These are phyloP conservation scores for Malassezia pachydermatis DNA, from an alignment of 1,284 basidiomycete species.

Conservation along the genomic window DNA sequence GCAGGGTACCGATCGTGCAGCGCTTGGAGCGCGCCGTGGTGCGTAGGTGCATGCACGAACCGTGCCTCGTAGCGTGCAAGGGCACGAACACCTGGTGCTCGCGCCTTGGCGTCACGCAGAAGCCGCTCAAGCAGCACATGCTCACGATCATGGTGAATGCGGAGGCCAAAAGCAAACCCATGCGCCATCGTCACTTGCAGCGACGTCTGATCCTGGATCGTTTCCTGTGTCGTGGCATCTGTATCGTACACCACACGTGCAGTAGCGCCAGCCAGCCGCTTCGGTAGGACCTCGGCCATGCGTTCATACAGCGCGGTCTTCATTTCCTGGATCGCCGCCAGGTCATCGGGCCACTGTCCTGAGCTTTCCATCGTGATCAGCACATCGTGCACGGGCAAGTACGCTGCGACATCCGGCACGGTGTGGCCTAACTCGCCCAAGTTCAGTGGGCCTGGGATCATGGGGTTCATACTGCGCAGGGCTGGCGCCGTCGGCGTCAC, in stretches of 20 bases:
- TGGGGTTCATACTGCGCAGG: slow-evolving; percentile 72
- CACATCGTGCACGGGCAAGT: slow-evolving; percentile 51
- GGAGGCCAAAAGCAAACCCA: slow-evolving; percentile 75
- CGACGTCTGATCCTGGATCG: slow-evolving; percentile 58
- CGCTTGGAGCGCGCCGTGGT: slow-evolving; percentile 72
- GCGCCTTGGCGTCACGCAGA: slow-evolving; percentile 48
- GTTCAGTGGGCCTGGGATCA: slow-evolving; percentile 57
- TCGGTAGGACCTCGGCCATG: slow-evolving; percentile 28
- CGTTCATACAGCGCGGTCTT: slow-evolving; percentile 67
- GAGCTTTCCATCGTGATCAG: slow-evolving; percentile 61
- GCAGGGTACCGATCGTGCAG: slow-evolving; percentile 70
- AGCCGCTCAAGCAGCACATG: slow-evolving; percentile 66
- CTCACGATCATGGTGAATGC: slow-evolving; percentile 82
- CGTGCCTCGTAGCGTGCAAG: slow-evolving; percentile 59
- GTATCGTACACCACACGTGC: slow-evolving; percentile 51
- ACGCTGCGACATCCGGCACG: slow-evolving; percentile 42
- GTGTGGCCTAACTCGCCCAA: slow-evolving; percentile 35
- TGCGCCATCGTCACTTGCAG: slow-evolving; percentile 69
- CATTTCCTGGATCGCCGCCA: slow-evolving; percentile 82
- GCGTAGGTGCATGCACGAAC: slow-evolving; percentile 68
- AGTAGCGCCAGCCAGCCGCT: slow-evolving; percentile 18
- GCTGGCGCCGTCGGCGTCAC: slow-evolving; percentile 60
- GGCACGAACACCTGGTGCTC: slow-evolving; percentile 54
- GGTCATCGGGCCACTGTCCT: slow-evolving; percentile 86
- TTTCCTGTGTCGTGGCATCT: slow-evolving; percentile 42